phyloP scores from a whole-genome alignment of 2,329 filamentous ascomycete species.

The Botrytis squamosa region DNA sequence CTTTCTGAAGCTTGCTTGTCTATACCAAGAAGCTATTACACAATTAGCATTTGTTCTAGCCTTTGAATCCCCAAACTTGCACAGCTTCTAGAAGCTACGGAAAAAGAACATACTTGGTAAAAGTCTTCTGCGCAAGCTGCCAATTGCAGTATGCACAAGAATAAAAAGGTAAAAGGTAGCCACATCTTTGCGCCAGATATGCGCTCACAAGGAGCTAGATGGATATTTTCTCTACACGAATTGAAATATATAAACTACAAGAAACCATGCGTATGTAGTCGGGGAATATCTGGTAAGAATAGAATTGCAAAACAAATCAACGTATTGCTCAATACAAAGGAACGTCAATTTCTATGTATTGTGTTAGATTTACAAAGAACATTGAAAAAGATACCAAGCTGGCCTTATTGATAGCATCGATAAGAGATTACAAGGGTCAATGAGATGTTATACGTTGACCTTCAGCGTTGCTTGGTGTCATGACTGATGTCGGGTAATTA shows the following conservation, averaged over 20 bases:
- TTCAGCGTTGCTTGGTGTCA: neutral
- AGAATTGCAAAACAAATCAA: constrained; percentile 9
- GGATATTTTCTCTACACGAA: constrained; percentile 12
- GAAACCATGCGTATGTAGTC: constrained; percentile 7
- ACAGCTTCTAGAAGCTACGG: neutral
- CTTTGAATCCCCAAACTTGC: neutral
- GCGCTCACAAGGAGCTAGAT: constrained; percentile 25
- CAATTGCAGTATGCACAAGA: constrained; percentile 55
- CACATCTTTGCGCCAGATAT: constrained; percentile 45
- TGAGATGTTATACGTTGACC: neutral
- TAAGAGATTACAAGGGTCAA: constrained; percentile 10
- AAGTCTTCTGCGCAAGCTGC: constrained; percentile 67
- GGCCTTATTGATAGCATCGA: constrained; percentile 22
- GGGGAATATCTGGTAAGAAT: constrained; percentile 1
- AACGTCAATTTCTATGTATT: neutral
- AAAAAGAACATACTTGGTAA: constrained; percentile 63
- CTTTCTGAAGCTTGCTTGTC: constrained; percentile 76
- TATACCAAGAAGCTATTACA: constrained; percentile 69
- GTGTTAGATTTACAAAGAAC: constrained; percentile 1
- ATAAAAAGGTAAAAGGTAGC: constrained; percentile 51
- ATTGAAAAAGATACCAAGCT: constrained; percentile 23
- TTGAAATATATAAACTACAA: constrained; percentile 3
- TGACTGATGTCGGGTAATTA: neutral
- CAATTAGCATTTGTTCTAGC: constrained; percentile 25
- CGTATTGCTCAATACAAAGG: constrained; percentile 6